phyloP scores from a whole-genome alignment of 345 rosid species.

The Chamaenerion angustifolium region DNA sequence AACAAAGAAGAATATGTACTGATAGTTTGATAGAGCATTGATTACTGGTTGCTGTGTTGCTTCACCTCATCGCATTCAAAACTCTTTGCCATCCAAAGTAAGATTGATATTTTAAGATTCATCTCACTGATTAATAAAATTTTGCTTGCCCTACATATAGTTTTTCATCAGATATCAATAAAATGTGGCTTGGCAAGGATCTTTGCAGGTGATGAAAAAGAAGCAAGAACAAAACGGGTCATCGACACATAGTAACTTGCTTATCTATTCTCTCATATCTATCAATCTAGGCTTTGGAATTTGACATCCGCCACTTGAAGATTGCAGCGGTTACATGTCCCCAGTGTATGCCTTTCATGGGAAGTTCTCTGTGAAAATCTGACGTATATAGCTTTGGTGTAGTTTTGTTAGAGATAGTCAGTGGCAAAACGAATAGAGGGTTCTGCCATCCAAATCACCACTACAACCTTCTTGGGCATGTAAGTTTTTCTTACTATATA shows the following conservation, averaged over 20 bases:
- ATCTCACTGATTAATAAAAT: no score
- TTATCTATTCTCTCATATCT: neutral
- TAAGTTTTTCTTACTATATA: conserved; percentile 4
- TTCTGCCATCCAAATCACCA: conserved; percentile 16
- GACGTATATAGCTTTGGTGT: conserved; percentile 43
- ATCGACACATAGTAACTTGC: conserved; percentile 34
- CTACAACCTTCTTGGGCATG: conserved; percentile 15
- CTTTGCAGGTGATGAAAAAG: conserved; percentile 26
- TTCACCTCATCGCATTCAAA: no score
- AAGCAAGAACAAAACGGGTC: conserved; percentile 27
- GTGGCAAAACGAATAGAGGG: conserved; percentile 35
- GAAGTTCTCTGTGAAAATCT: conserved; percentile 24
- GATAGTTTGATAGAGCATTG: no score
- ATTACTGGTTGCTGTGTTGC: no score
- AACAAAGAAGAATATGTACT: no score
- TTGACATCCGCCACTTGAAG: neutral
- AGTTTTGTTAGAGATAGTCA: conserved; percentile 27
- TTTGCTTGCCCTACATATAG: no score
- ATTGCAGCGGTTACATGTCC: conserved; percentile 9
- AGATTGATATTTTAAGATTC: no score
- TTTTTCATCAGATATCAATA: no score
- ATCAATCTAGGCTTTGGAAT: neutral
- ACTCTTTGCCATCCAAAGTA: no score
- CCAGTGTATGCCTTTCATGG: conserved; percentile 23
- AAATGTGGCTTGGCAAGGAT: conserved; percentile 44